A percentile compares a stretch with the other conserved stretches of the same genome.
These are phyloP conservation scores for Colletotrichum sp. DNA, from an alignment of 2,329 filamentous ascomycete species.

Conservation along the genomic window DNA sequence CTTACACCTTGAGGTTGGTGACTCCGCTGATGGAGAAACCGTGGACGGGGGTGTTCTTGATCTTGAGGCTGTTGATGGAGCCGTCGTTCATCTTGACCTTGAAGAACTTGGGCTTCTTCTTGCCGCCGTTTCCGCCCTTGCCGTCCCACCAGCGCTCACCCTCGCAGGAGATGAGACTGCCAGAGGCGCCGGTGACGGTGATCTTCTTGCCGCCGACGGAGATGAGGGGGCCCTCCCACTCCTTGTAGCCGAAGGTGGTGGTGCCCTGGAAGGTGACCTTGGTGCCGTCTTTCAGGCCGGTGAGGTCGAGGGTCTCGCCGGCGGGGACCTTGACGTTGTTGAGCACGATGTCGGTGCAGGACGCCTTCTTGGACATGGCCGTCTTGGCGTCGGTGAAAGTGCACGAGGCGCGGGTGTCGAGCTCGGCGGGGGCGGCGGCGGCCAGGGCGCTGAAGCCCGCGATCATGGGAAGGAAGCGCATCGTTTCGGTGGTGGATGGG, in stretches of 20 bases:
- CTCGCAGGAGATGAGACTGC: conserved; percentile 58
- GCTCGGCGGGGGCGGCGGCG: conserved; percentile 23
- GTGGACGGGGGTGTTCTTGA: conserved; percentile 47
- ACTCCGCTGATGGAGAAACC: conserved; percentile 42
- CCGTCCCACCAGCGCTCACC: conserved; percentile 67
- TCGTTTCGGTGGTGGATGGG: neutral
- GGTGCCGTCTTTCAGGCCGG: conserved; percentile 53
- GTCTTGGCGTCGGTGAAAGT: conserved; percentile 57
- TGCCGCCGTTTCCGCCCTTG: conserved; percentile 62
- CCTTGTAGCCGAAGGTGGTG: conserved; percentile 69
- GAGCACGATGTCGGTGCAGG: conserved; percentile 60
- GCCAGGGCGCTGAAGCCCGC: conserved; percentile 29
- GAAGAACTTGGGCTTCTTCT: conserved; percentile 68
- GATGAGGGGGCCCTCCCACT: conserved; percentile 69
- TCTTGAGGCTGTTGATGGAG: conserved; percentile 39
- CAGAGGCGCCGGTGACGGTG: conserved; percentile 55
- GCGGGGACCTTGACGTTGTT: conserved; percentile 60
- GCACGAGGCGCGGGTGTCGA: conserved; percentile 38
- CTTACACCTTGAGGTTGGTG: conserved; percentile 39
- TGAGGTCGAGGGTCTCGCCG: conserved; percentile 62
- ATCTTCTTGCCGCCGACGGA: conserved; percentile 62
- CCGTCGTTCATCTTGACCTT: conserved; percentile 46
- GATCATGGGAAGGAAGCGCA: conserved; percentile 14
- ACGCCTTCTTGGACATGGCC: conserved; percentile 51
- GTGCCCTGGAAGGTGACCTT: conserved; percentile 62